Evolutionary conservation across 1,284 basidiomycete genomes (phyloP), one percentile per base, ranked within the genome.

Genomic region (Vanrija pseudolonga): DNA sequence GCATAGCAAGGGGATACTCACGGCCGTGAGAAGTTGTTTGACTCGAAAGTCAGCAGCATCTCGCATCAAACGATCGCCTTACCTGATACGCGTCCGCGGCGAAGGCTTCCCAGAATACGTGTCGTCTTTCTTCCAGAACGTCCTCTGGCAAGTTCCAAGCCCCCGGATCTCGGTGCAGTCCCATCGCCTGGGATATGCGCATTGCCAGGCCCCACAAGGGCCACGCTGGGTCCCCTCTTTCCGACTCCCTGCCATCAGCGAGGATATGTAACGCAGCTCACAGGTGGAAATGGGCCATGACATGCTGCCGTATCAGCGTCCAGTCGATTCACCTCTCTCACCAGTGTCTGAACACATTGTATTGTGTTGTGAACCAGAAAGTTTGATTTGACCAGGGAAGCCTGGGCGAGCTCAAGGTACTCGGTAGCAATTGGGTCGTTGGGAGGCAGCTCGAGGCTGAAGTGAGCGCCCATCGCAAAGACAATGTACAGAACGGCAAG

Each of bases 371-470:
- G 48, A 11, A 60, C 56, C 49, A 73, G 32, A 26, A 72, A 68
- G 28, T 74, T 63, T 26, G 57, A 65, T 40, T 66, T 63, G 2
- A 56, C 62, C 2, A 69, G 59, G 40, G 68, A 70, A 37, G 47
- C 58, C 37, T 63, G 47, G 28, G 69, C 53, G 24, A 64, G 38
- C 12, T 46, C n/a, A 23, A 61, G 36, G 60, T 66, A 69, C 24
- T 68, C 63, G 46, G 70, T 51, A 19, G 68, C 61, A 26, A 57
- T 50, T 2, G 60, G 53, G 53, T 70, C 64, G 45, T 71, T 51
- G 19, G 68, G 60, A 26, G 71, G 50, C 18, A 73, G 37, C 56
- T 76, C 64, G 40, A 70, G 61, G 45, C 62, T 67, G 56, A 67
- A 58, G 47, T 71, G 48, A 0, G 66, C 57, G 6, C 71, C 71